These are phyloP conservation scores for Fusarium nelsonii DNA, from an alignment of 2,329 filamentous ascomycete species.

Conservation along the genomic window DNA sequence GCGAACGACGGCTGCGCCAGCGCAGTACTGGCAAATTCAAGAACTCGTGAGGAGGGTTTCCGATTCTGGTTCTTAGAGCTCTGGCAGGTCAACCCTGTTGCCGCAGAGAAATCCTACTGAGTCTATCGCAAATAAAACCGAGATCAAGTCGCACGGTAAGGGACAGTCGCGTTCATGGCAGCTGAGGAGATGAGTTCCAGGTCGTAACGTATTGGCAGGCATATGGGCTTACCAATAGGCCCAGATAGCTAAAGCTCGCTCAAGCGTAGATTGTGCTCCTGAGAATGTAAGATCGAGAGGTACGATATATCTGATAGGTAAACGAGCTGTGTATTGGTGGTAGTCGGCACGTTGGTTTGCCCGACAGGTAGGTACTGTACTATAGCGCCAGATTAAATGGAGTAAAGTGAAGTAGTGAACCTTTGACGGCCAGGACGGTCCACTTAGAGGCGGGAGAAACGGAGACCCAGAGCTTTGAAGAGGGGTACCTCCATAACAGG, in stretches of 20 bases:
- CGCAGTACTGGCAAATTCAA: slow-evolving; percentile 32
- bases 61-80: slow-evolving; percentile 13
- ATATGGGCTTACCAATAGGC: slow-evolving; percentile 2
- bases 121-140: slow-evolving; percentile 30
- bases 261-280: not conserved
- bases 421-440: slow-evolving; percentile 31
- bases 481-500: slow-evolving; percentile 13
- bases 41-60: slow-evolving; percentile 18
- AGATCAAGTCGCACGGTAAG: slow-evolving; percentile 35
- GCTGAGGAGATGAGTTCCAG: slow-evolving; percentile 5
- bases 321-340: slow-evolving; percentile 9
- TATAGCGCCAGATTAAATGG: slow-evolving; percentile 33
- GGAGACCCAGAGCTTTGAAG: slow-evolving; percentile 22
- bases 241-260: not conserved
- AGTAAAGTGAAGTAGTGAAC: slow-evolving; percentile 26
- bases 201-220: slow-evolving; percentile 17
- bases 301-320: slow-evolving; percentile 8
- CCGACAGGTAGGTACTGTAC: slow-evolving; percentile 5
- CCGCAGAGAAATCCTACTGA: slow-evolving; percentile 12
- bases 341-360: slow-evolving; percentile 25
- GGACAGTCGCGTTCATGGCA: slow-evolving; percentile 32
- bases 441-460: slow-evolving; percentile 37
- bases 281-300: slow-evolving; percentile 13
- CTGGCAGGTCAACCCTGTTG: slow-evolving; percentile 5
- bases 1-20: slow-evolving; percentile 43